Base-by-base conservation (phyloP, 177 flowering plant genomes). In the Vitis hybrid region DNA sequence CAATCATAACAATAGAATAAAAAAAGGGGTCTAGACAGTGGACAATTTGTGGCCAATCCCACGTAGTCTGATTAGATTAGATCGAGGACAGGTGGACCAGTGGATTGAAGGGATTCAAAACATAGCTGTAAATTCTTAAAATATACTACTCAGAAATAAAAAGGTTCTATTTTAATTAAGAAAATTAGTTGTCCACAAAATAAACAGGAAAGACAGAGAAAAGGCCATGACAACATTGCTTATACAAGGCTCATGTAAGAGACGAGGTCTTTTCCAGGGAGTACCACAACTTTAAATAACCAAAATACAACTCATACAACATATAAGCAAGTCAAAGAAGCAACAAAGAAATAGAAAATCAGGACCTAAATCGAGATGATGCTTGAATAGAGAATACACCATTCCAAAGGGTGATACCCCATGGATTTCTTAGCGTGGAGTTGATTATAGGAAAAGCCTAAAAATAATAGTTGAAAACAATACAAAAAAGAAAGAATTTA, bases 171-270 rank as follows among this genome's bases (percentile, higher is more conserved):
- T 15, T 26, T 15, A 32, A 14, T 15, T 2, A 12, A 19, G 7
- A 12, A 62, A 62, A 11, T 11, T 48, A n/a, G 57, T 56, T 59
- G 39, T 50, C 71, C 51, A 51, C 64, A 23, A 6, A 61, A 60
- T 13, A 30, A 26, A 60, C 51, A 12, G 3, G 51, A 51, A 14
- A 66, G 45, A n/a, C 7, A 50, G 39, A 67, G 19, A 67, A 65
- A 65, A 71, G 57, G 68, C 55, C 17, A 55, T 21, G 11, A 48
- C 15, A 26, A 26, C 30, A 54, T 4, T 59, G 32, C 6, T 50
- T 60, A 9, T 51, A 39, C 68, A 66, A 55, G 52, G 70, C 56
- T 72, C 51, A 67, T 73, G 63, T 73, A 71, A 67, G 6, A 32
- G 19, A 39, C 50, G 5, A 51, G 32, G n/a, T 63, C 55, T 18